Evolutionary conservation across 768 basidiomycete genomes (phyloP).

Genomic region (Mycena vitilis): DNA sequence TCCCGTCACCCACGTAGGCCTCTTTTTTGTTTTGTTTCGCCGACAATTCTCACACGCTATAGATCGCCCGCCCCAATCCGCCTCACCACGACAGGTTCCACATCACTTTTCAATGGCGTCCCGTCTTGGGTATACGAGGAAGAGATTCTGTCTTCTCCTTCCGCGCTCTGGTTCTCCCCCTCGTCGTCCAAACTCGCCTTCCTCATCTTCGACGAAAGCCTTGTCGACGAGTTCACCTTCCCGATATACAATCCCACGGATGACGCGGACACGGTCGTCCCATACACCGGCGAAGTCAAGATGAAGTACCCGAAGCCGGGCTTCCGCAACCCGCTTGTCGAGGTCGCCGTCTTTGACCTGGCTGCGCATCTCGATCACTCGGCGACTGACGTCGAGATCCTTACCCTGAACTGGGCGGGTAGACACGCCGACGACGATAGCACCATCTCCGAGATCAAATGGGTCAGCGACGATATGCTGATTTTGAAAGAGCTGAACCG

Average conservation of each 20-base stretch:
- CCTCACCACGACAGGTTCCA: conserved; percentile 84
- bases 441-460: conserved; percentile 84
- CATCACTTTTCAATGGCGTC: conserved; percentile 91
- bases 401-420: conserved; percentile 75
- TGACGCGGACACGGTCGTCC: conserved; percentile 75
- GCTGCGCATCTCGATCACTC: conserved; percentile 55
- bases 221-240: conserved; percentile 87
- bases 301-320: conserved; percentile 92
- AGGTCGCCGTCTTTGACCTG: conserved; percentile 86
- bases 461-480: conserved; percentile 82
- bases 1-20: conserved; percentile 73
- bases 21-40: not conserved
- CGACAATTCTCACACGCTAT: conserved; percentile 4
- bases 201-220: conserved; percentile 88
- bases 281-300: conserved; percentile 81
- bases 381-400: conserved; percentile 51
- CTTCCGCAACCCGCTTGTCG: conserved; percentile 88
- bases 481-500: conserved; percentile 91
- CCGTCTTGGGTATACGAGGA: conserved; percentile 99
- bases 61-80: conserved; percentile 67
- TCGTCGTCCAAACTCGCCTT: conserved; percentile 82
- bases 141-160: conserved; percentile 81
- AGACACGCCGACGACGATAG: conserved; percentile 70
- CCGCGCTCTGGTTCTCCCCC: conserved; percentile 93
- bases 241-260: conserved; percentile 92